Percentiles rank a stretch among this genome's conserved stretches.
Conservation (phyloP, 768 basidiomycete species). For the Lactarius quietus region DNA sequence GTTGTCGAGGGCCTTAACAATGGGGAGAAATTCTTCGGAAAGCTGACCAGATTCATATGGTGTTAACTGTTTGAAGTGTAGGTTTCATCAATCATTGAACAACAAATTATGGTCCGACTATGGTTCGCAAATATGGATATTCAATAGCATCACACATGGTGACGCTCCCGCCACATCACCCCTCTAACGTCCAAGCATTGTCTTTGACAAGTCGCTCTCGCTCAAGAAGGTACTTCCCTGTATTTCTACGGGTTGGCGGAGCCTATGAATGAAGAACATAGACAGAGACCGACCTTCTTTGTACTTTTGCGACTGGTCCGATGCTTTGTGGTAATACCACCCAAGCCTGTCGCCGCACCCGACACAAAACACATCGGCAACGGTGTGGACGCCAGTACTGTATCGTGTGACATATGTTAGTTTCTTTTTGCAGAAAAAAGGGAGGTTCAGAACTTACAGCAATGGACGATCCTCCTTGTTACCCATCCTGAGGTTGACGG, state of each 20-base stretch:
- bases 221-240: constrained; percentile 80
- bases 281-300: constrained; percentile 62
- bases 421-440: neutral
- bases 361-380: constrained; percentile 75
- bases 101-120: neutral
- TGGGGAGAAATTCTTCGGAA: constrained; percentile 31
- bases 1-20: constrained; percentile 40
- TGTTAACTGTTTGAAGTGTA: constrained; percentile 17
- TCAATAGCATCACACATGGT: neutral
- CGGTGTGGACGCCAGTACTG: constrained; percentile 78
- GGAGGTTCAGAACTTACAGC: constrained; percentile 43
- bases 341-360: constrained; percentile 77
- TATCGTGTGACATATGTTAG: constrained; percentile 9
- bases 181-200: constrained; percentile 71
- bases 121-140: neutral
- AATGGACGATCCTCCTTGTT: constrained; percentile 70
- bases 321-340: constrained; percentile 81
- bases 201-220: constrained; percentile 78
- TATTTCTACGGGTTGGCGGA: neutral
- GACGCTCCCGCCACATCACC: constrained; percentile 27
- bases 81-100: neutral
- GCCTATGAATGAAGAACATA: neutral
- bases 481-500: constrained; percentile 70
- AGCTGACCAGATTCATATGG: constrained; percentile 34
- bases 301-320: constrained; percentile 74